Conservation (phyloP, 1,284 basidiomycete species). For the Termitomyces sp. region DNA sequence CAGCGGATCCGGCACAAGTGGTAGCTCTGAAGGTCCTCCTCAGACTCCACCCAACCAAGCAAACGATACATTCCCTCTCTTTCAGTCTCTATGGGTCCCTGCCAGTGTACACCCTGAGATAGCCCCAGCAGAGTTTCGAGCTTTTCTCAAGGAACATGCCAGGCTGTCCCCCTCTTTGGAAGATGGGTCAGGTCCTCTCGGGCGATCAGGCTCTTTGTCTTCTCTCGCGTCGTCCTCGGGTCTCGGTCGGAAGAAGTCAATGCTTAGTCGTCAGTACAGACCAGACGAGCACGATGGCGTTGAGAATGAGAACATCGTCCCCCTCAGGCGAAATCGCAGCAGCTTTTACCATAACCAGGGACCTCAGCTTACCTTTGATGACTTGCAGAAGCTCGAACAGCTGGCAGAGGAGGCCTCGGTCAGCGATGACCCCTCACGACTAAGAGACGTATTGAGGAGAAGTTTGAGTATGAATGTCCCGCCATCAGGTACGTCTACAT, state of each 20-base stretch:
- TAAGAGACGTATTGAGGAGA: conserved; percentile 79
- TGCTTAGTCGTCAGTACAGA: conserved; percentile 86
- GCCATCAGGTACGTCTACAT: conserved; percentile 66
- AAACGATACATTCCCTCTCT: conserved; percentile 81
- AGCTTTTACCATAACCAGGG: conserved; percentile 58
- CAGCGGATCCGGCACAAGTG: conserved; percentile 20
- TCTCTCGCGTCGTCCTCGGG: conserved; percentile 35
- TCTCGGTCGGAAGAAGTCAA: conserved; percentile 77
- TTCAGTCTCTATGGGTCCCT: conserved; percentile 78
- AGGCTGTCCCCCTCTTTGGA: conserved; percentile 45
- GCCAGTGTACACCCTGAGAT: conserved; percentile 96
- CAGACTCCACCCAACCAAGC: conserved; percentile 25
- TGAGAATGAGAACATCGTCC: conserved; percentile 64
- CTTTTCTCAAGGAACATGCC: conserved; percentile 92
- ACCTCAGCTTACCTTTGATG: conserved; percentile 82
- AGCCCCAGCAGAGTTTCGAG: conserved; percentile 92
- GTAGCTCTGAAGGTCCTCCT: conserved; percentile 23
- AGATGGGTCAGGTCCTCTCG: conserved; percentile 32
- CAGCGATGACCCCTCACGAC: conserved; percentile 79
- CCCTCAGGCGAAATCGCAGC: conserved; percentile 62
- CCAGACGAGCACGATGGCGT: conserved; percentile 72
- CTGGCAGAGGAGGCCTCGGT: conserved; percentile 84
- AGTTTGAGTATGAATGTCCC: conserved; percentile 86
- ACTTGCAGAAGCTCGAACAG: conserved; percentile 89
- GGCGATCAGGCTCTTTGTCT: conserved; percentile 30